Conservation (phyloP, 2,329 filamentous ascomycete genomes). For the Cordyceps pruinosa region DNA sequence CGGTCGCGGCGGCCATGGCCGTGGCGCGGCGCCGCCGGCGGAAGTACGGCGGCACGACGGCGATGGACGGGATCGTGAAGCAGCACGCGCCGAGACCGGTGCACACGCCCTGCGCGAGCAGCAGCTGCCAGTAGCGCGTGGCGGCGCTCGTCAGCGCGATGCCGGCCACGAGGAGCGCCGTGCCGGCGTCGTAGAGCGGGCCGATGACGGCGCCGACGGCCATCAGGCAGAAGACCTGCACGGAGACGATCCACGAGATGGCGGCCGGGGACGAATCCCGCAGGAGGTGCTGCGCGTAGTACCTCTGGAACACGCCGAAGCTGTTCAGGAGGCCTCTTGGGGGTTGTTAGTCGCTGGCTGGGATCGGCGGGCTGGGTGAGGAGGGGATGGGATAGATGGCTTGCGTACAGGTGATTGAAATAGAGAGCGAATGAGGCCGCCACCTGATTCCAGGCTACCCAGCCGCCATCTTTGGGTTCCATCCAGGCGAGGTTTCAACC, state of each 20-base stretch:
- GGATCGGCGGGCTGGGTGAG: not conserved
- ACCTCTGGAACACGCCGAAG: constrained; percentile 31
- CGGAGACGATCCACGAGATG: constrained; percentile 32
- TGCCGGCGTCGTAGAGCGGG: constrained; percentile 33
- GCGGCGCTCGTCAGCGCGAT: constrained; percentile 32
- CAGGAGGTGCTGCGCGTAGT: constrained; percentile 26
- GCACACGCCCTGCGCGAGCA: constrained; percentile 36
- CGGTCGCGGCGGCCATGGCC: constrained; percentile 36
- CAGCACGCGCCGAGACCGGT: constrained; percentile 36
- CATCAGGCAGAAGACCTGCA: constrained; percentile 32
- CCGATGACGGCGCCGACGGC: constrained; percentile 30
- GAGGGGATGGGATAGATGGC: not conserved
- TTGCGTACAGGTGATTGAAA: constrained; percentile 28
- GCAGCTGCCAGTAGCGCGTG: constrained; percentile 33
- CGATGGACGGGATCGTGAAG: constrained; percentile 32
- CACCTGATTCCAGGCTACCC: constrained; percentile 31
- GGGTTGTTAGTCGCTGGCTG: not conserved
- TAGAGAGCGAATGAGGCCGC: constrained; percentile 27
- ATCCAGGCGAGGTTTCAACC: no score
- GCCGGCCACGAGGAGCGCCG: constrained; percentile 29
- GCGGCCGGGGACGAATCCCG: constrained; percentile 18
- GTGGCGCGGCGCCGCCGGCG: constrained; percentile 22
- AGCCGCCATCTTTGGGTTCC: constrained; percentile 22
- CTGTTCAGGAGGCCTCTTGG: constrained; percentile 27
- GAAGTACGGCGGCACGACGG: constrained; percentile 36